Conservation (phyloP, 495 filamentous ascomycete genomes). For the Tuber melanosporum region DNA sequence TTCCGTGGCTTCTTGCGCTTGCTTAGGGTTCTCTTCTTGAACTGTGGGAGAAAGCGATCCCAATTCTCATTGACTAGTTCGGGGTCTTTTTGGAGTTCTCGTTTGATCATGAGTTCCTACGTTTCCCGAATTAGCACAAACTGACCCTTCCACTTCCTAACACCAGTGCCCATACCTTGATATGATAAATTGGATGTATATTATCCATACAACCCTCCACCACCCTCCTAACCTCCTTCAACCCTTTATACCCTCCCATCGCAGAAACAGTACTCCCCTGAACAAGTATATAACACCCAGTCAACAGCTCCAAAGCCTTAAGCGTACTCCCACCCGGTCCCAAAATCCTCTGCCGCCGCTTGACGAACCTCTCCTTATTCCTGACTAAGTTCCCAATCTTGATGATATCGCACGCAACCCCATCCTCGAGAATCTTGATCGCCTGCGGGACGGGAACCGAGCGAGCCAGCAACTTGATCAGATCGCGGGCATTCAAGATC, state of each 20-base stretch:
- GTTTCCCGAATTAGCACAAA: not conserved
- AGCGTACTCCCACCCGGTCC: slow-evolving; percentile 78
- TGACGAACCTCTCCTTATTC: slow-evolving; percentile 96
- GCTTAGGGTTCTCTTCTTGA: slow-evolving; percentile 89
- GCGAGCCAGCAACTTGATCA: slow-evolving; percentile 86
- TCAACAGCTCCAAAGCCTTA: slow-evolving; percentile 94
- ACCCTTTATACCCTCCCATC: slow-evolving; percentile 85
- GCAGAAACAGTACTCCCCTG: slow-evolving; percentile 92
- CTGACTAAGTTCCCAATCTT: slow-evolving; percentile 81
- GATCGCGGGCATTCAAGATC: slow-evolving; percentile 87
- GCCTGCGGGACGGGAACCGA: slow-evolving; percentile 91
- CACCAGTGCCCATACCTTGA: slow-evolving; percentile 53
- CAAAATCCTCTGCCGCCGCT: slow-evolving; percentile 85
- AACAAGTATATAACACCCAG: slow-evolving; percentile 85
- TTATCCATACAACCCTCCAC: slow-evolving; percentile 97
- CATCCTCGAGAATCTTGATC: slow-evolving; percentile 89
- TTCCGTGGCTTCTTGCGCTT: slow-evolving; percentile 76
- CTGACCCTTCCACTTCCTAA: not conserved
- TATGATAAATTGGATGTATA: slow-evolving; percentile 67
- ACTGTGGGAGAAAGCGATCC: slow-evolving; percentile 94
- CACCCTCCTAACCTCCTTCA: slow-evolving; percentile 86
- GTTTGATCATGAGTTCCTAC: slow-evolving; percentile 92
- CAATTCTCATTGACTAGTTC: slow-evolving; percentile 79
- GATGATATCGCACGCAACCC: slow-evolving; percentile 81
- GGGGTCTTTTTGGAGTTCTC: slow-evolving; percentile 93